Evolutionary conservation across 208 protist genomes (phyloP), one percentile per base, ranked within the genome.

Genomic region (Leishmania guyanensis): DNA sequence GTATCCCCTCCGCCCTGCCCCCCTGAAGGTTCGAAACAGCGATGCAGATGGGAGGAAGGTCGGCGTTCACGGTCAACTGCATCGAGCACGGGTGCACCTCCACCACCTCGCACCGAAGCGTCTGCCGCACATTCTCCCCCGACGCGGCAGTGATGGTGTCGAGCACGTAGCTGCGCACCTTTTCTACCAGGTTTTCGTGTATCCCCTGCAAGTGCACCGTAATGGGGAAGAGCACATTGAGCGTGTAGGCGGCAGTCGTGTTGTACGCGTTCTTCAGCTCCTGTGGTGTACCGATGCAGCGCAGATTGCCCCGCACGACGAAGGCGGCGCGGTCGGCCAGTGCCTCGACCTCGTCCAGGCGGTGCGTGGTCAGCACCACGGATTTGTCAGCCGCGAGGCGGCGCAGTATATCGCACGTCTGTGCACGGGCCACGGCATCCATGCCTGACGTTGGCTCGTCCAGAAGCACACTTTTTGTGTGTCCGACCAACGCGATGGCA

Each of bases 371-470:
- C 75, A 97, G 75, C 46, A 97, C 56, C 39, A 97, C 89, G 14
- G 92, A 95, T 78, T 91, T 94, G 62, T 83, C 62, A 22, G 43
- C 58, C 29, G 86, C 89, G 48, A 96, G 91, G 51, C 84, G 83
- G 36, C 88, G 89, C 88, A 97, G 91, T 81, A 97, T 86, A 51
- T 86, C 83, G 86, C 94, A 98, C 76, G 94, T 92, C 77, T 92
- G 91, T 36, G 90, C 82, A 39, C 96, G 89, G 26, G 92, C 90
- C 26, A 89, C 50, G 9, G 88, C 87, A 85, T 98, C 97, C 95
- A 98, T 97, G 26, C 93, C 93, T 10, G 93, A 89, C 12, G 95
- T 97, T 20, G 97, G 97, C 81, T 98, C 97, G 80, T 98, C 97
- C 73, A 92, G 89, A 78, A 98, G 86, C 64, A 98, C 84, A 58